Evolutionary conservation across 1,284 basidiomycete species (phyloP), one percentile per base, ranked within the genome.

Genomic region (Microbotryum intermedium): DNA sequence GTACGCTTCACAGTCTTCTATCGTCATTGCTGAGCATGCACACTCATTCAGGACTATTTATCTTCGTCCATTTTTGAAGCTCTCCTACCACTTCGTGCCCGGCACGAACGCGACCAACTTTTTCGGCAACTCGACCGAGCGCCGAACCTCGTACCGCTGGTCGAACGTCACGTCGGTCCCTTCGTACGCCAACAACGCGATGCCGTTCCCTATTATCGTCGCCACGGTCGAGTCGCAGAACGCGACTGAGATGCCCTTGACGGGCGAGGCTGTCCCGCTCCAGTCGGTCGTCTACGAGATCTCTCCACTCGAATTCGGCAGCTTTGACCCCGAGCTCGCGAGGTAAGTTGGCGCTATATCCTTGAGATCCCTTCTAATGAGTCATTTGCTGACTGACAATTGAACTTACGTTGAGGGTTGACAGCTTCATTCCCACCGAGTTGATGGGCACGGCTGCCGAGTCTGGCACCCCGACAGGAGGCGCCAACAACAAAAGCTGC

Each of bases 301-400:
- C 50, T 57, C 54, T 82, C 57, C 57, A 8, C 70, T 82, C 63
- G 85, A 86, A 65, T 77, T 84, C 59, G 85, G 83, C 7, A 85
- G 84, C 3, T 86, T 79, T 74, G 85, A 86, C 68, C 83, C 84
- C 6, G 76, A 73, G 60, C 72, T 86, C 16, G 82, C 82, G 45
- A 39, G 34, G 34, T 39, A 16, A 16, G 34, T 39, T 39, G 34
- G 16, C 34, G 11, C 13, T 39, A 39, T 16, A 16, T 0, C 34
- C 10, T 39, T 6, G 13, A 18, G 13, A 18, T 5, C 18, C 13
- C 34, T 16, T 5, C 34, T 39, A 16, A 18, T 4, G 5, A 11
- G 34, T 4, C 34, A 39, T 16, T n/a, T 16, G 3, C 11, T 39
- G 18, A 39, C 10, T 39, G 1, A 39, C 6, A 4, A 4, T 39